Percentiles rank a stretch among this genome's conserved stretches.
Evolutionary conservation across 306 rosid species (phyloP).

Genomic region (Sicyos baderoa): DNA sequence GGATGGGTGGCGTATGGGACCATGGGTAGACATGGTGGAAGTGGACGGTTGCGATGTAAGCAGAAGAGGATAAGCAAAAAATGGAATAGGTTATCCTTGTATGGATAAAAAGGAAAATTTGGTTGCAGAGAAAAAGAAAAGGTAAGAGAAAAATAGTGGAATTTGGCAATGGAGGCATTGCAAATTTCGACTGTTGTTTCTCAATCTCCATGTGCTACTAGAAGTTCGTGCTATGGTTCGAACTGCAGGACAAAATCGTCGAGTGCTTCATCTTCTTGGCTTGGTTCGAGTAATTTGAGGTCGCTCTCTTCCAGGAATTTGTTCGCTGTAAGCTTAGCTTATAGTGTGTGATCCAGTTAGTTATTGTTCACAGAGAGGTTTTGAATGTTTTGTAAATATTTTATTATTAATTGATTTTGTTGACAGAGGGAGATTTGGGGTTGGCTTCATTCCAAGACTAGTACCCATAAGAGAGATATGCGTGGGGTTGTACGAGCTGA

Average conservation of each 20-base stretch:
- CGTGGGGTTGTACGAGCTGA: constrained; percentile 73
- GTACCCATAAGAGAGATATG: constrained; percentile 30
- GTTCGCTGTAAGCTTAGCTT: constrained; percentile 80
- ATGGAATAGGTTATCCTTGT: neutral
- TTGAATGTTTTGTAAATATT: neutral
- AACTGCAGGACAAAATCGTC: constrained; percentile 26
- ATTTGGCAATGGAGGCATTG: constrained; percentile 56
- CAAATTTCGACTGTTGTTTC: constrained; percentile 46
- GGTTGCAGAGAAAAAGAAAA: no score
- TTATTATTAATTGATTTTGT: constrained; percentile 5
- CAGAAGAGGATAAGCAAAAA: constrained; percentile 17
- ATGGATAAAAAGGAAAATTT: no score
- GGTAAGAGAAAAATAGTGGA: neutral
- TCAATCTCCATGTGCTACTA: constrained; percentile 28
- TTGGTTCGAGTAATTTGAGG: constrained; percentile 25
- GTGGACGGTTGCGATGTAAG: constrained; percentile 5
- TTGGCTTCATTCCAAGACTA: constrained; percentile 59
- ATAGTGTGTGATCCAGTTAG: no score
- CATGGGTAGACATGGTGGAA: neutral
- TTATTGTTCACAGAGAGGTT: no score
- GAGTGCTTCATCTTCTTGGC: constrained; percentile 41
- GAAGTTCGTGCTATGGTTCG: constrained; percentile 21
- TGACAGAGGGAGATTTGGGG: constrained; percentile 80
- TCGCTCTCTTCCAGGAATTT: constrained; percentile 54
- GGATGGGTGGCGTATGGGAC: no score